A percentile compares a stretch with the other conserved stretches of the same genome.
Conservation (phyloP, 192 early-diverging fungal genomes). For the Fimicolochytrium jonesii region DNA sequence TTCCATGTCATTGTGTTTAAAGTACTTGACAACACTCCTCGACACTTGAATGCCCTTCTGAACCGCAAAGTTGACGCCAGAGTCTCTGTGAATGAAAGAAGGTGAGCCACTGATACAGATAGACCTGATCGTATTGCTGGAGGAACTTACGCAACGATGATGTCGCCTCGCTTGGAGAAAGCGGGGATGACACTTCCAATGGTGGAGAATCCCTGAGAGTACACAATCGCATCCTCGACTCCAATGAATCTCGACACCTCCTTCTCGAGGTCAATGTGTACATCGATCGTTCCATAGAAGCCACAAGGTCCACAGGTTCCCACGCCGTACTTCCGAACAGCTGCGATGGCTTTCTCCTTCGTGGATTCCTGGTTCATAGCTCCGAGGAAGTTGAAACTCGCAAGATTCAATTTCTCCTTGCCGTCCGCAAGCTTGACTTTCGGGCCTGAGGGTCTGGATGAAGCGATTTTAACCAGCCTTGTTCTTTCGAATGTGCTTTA, state of each 20-base stretch:
- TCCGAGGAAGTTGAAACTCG: slow-evolving; percentile 85
- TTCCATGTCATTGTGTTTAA: slow-evolving; percentile 95
- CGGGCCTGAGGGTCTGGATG: slow-evolving; percentile 40
- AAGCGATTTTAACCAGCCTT: neutral
- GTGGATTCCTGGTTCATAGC: slow-evolving; percentile 68
- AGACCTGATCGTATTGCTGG: neutral
- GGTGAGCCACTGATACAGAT: too few species aligned
- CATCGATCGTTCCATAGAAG: slow-evolving; percentile 92
- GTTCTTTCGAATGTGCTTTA: too few species aligned
- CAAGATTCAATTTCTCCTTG: slow-evolving; percentile 72
- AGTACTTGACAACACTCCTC: slow-evolving; percentile 84
- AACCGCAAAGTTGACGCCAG: slow-evolving; percentile 80
- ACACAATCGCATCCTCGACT: slow-evolving; percentile 81
- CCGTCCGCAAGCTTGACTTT: slow-evolving; percentile 64
- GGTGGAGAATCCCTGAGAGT: slow-evolving; percentile 92
- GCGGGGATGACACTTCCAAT: slow-evolving; percentile 90
- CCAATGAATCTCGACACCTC: slow-evolving; percentile 82
- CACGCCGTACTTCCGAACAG: slow-evolving; percentile 89
- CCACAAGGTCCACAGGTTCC: slow-evolving; percentile 94
- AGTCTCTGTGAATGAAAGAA: too few species aligned
- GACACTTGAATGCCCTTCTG: slow-evolving; percentile 88
- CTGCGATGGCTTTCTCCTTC: slow-evolving; percentile 77
- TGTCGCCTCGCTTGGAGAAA: slow-evolving; percentile 94
- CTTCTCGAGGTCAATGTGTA: slow-evolving; percentile 90
- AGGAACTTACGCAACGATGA: slow-evolving; percentile 74